Evolutionary conservation across 129 eudicot genomes (phyloP).

Genomic region (Flaveria sonorensis): DNA sequence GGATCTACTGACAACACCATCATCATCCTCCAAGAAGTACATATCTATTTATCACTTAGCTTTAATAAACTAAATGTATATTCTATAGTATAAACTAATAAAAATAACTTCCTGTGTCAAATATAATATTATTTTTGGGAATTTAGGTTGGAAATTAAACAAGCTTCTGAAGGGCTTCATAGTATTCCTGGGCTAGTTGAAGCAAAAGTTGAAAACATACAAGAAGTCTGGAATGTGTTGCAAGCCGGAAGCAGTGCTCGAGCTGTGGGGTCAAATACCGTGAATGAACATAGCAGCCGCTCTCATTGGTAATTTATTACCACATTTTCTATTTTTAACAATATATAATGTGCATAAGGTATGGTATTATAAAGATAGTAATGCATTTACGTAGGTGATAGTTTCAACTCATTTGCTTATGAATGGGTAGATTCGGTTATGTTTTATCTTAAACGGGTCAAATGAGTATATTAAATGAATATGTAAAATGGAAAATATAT

Average conservation of each 20-base stretch:
- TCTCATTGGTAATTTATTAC: constrained; percentile 73
- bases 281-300: constrained; percentile 96
- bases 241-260: constrained; percentile 90
- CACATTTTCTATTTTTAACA: background rate
- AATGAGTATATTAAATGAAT: background rate
- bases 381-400: background rate
- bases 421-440: background rate
- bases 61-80: constrained; percentile 1
- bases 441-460: background rate
- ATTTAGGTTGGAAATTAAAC: constrained; percentile 81
- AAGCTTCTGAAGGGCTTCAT: constrained; percentile 93
- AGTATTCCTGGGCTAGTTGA: constrained; percentile 90
- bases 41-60: background rate
- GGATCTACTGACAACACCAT: constrained; percentile 67
- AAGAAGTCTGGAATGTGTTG: constrained; percentile 86
- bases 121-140: background rate
- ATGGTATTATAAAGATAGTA: background rate
- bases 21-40: constrained; percentile 79
- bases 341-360: background rate
- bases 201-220: constrained; percentile 77
- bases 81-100: background rate
- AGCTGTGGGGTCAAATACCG: constrained; percentile 93
- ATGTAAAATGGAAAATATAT: background rate
- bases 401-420: background rate
- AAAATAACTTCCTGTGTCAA: background rate